These are phyloP conservation scores for Pseudovirgaria hyperparasitica DNA, from an alignment of 2,329 filamentous ascomycete genomes.

Conservation along the genomic window DNA sequence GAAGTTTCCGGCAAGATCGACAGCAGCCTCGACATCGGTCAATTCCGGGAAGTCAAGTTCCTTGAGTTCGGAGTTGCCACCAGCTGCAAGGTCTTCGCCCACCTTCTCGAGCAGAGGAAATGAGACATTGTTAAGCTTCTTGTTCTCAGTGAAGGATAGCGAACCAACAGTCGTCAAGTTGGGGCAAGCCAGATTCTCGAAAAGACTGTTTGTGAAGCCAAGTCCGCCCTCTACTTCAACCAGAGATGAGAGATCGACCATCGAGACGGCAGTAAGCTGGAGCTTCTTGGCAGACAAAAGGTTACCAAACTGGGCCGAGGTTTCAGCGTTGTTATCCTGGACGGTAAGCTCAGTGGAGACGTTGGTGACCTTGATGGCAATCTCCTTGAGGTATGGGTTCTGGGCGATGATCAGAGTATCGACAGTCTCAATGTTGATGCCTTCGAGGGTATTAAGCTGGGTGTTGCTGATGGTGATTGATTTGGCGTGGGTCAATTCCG, in stretches of 20 bases:
- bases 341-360: slow-evolving; percentile 60
- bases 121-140: slow-evolving; percentile 56
- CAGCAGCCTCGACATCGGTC: slow-evolving; percentile 57
- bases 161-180: slow-evolving; percentile 58
- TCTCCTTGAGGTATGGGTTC: slow-evolving; percentile 66
- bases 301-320: slow-evolving; percentile 64
- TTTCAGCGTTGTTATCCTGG: slow-evolving; percentile 63
- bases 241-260: slow-evolving; percentile 61
- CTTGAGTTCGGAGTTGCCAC: slow-evolving; percentile 72
- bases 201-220: slow-evolving; percentile 71
- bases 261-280: slow-evolving; percentile 69
- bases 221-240: slow-evolving; percentile 62
- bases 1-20: slow-evolving; percentile 79
- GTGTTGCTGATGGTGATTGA: slow-evolving; percentile 76
- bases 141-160: slow-evolving; percentile 45
- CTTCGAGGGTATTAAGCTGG: slow-evolving; percentile 61
- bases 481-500: slow-evolving; percentile 53
- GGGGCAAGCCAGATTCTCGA: slow-evolving; percentile 47
- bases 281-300: slow-evolving; percentile 68
- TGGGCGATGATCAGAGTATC: slow-evolving; percentile 73
- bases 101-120: slow-evolving; percentile 56
- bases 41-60: slow-evolving; percentile 57
- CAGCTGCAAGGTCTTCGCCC: slow-evolving; percentile 69
- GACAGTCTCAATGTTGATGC: slow-evolving; percentile 67
- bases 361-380: slow-evolving; percentile 67